A percentile compares a stretch with the other conserved stretches of the same genome.
phyloP scores from a whole-genome alignment of 2,329 filamentous ascomycete species.

The Xylariaceae sp. region DNA sequence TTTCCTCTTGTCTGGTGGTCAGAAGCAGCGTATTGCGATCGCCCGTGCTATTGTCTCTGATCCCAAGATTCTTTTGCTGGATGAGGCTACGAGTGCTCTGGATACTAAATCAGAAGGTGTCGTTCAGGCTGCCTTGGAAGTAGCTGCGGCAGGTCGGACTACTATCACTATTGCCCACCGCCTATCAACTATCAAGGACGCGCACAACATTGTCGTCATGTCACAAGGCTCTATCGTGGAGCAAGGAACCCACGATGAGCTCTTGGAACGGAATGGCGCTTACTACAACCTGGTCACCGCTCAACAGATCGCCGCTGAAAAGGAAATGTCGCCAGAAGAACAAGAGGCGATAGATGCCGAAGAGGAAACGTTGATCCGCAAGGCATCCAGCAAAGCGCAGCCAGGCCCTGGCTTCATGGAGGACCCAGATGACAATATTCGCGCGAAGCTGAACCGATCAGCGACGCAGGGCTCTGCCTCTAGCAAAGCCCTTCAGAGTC shows the following conservation, averaged over 20 bases:
- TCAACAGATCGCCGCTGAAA: slow-evolving; percentile 69
- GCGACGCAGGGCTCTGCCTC: slow-evolving; percentile 59
- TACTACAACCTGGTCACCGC: slow-evolving; percentile 86
- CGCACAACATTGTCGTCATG: slow-evolving; percentile 96
- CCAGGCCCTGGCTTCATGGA: slow-evolving; percentile 35
- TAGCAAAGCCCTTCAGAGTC: slow-evolving; percentile 62
- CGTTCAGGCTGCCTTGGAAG: slow-evolving; percentile 88
- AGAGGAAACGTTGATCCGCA: slow-evolving; percentile 47
- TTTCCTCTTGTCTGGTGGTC: slow-evolving; percentile 86
- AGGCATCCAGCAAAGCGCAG: slow-evolving; percentile 36
- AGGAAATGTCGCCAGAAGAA: slow-evolving; percentile 49
- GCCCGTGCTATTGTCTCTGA: slow-evolving; percentile 86
- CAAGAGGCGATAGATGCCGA: slow-evolving; percentile 45
- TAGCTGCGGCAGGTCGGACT: slow-evolving; percentile 78
- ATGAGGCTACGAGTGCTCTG: slow-evolving; percentile 90
- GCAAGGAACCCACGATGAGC: slow-evolving; percentile 80
- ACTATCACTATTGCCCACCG: slow-evolving; percentile 96
- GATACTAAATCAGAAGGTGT: slow-evolving; percentile 94
- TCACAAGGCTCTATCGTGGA: slow-evolving; percentile 80
- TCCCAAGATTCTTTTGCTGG: slow-evolving; percentile 85
- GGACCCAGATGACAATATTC: slow-evolving; percentile 61
- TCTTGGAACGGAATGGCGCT: slow-evolving; percentile 65
- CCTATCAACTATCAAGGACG: slow-evolving; percentile 88
- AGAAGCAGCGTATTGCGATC: slow-evolving; percentile 96
- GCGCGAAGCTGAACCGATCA: slow-evolving; percentile 52